Conservation (phyloP, 139 green algal species). For the Coelastrella sp. region DNA sequence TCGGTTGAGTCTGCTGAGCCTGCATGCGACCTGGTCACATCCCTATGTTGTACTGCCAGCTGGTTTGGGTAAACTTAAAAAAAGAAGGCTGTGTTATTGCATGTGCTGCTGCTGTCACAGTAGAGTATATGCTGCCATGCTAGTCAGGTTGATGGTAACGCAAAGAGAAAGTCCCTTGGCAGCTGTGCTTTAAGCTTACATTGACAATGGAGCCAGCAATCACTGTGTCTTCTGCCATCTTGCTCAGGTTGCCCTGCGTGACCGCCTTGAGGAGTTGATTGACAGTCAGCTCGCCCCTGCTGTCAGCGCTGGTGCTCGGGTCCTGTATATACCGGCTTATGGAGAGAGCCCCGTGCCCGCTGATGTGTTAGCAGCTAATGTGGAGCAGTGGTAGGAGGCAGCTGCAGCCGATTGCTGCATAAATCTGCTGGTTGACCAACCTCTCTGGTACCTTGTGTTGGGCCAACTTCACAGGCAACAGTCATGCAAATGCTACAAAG, state of each 20-base stretch:
- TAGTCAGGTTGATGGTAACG: too few relatives aligned
- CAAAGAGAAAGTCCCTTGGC: too few relatives aligned
- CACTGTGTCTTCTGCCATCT: not conserved
- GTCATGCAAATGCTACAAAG: too few relatives aligned
- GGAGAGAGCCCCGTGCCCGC: slow-evolving; percentile 21
- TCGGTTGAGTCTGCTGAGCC: not conserved
- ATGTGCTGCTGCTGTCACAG: too few relatives aligned
- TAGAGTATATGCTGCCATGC: too few relatives aligned
- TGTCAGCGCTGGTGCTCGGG: slow-evolving; percentile 46
- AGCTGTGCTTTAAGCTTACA: too few relatives aligned
- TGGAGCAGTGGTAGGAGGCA: slow-evolving; percentile 35
- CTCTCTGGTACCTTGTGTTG: too few relatives aligned
- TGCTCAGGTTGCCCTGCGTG: slow-evolving; percentile 62
- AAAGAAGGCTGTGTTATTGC: too few relatives aligned
- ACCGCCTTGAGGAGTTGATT: slow-evolving; percentile 58
- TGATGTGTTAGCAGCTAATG: slow-evolving; percentile 57
- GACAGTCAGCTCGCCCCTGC: slow-evolving; percentile 58
- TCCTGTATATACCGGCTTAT: slow-evolving; percentile 43
- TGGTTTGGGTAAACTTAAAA: too few relatives aligned
- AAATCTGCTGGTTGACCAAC: too few relatives aligned
- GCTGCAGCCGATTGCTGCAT: not conserved
- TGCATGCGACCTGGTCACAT: not conserved
- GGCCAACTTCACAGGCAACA: too few relatives aligned
- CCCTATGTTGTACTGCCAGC: too few relatives aligned
- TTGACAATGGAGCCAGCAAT: not conserved